Conservation (phyloP, 768 basidiomycete species). For the Hygrocybe punicea region DNA sequence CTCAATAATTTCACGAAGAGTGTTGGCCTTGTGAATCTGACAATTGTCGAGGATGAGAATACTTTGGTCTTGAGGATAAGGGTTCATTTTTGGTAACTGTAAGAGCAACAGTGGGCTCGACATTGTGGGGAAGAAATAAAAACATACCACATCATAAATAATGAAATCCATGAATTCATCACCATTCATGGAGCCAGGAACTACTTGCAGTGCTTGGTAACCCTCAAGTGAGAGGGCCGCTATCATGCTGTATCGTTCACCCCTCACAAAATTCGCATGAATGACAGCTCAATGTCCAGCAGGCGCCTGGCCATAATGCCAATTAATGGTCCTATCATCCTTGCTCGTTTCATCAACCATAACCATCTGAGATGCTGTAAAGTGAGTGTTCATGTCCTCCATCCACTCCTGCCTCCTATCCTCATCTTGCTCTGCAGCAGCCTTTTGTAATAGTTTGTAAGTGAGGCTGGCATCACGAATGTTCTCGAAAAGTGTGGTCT, state of each 20-base stretch:
- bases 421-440: not conserved
- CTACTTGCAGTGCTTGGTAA: slow-evolving; percentile 21
- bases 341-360: slow-evolving; percentile 33
- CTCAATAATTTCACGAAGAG: slow-evolving; percentile 23
- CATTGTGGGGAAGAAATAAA: not conserved
- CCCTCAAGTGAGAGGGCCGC: slow-evolving; percentile 28
- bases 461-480: slow-evolving; percentile 18
- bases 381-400: slow-evolving; percentile 6
- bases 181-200: slow-evolving; percentile 28
- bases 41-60: slow-evolving; percentile 33
- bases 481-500: slow-evolving; percentile 11
- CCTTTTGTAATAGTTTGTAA: slow-evolving; percentile 15
- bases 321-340: slow-evolving; percentile 15
- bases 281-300: slow-evolving; percentile 16
- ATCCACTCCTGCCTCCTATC: not conserved
- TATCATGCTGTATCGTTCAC: slow-evolving; percentile 23
- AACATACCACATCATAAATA: slow-evolving; percentile 23
- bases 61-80: slow-evolving; percentile 22
- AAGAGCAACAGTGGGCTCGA: not conserved
- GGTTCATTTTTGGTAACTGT: slow-evolving; percentile 26
- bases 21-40: slow-evolving; percentile 24
- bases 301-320: slow-evolving; percentile 22
- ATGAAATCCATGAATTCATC: slow-evolving; percentile 31
- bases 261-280: slow-evolving; percentile 19
- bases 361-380: slow-evolving; percentile 21